Base-by-base conservation (phyloP, 257 asterid genomes). In the Petunia secreta region DNA sequence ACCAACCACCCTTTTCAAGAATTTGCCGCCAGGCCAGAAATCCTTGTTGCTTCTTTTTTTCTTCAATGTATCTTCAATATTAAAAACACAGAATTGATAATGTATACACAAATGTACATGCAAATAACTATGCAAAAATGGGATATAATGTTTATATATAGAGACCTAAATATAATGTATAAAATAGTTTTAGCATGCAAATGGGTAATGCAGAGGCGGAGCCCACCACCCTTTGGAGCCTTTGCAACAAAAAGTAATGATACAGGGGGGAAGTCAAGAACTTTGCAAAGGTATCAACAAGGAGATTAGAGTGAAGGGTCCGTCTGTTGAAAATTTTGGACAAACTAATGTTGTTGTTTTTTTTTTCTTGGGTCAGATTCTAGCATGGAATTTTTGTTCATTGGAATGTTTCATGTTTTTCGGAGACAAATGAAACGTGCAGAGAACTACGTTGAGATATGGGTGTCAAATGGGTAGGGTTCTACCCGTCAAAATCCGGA, bases 351-450 rank as follows among this genome's bases (percentile, higher is more conserved):
- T 15, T 52, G 2, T 52, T 10, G 9, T 48, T 46, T 46, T 46
- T 48, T 48, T 48, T 4, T 8, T 48, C 13, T 52, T 52, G 55
- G 55, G 55, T 71, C 41, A 46, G 59, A 48, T 25, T 48, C 25
- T 71, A 10, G 34, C 44, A 71, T 71, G 44, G 41, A 50, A 11
- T 48, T 34, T 71, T 71, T 71, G 60, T 71, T 71, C 77, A 34
- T 71, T 71, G 34, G 41, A 71, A 34, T 71, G 77, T 48, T 71
- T 71, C 77, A 71, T 11, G 44, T 48, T 71, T 71, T 50, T 69
- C 77, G 77, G 77, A 50, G 60, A 71, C 40, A 50, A 71, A 71
- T 71, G 34, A 34, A 71, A 71, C 77, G 77, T 71, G 77, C 77
- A 71, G 25, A 34, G 77, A 48, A 71, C 46, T 71, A 71, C 62